Base-by-base conservation (phyloP, 768 basidiomycete species). In the Mycena chlorophos region DNA sequence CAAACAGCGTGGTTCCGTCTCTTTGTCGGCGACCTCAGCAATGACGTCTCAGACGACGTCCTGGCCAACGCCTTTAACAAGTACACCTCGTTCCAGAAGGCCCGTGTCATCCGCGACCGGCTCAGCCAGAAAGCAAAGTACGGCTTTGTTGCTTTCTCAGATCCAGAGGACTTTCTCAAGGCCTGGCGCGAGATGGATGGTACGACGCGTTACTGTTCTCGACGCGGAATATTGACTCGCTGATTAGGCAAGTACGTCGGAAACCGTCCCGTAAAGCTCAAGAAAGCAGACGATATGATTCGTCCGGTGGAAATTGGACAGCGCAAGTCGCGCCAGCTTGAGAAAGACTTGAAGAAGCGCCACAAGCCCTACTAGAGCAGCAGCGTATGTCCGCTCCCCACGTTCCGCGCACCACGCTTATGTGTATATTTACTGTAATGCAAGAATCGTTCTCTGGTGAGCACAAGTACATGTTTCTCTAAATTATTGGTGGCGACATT, bases 151-250 rank as follows among this genome's bases (percentile, higher is more conserved):
- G 93, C 93, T 1, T 99, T 98, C 72, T 92, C 91, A 40, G 97
- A 98, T 67, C 97, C 97, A 0, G 97, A 99, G 73, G 97, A 99
- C 69, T 98, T 98, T 71, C 70, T 99, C 54, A 95, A 86, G 68
- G 96, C 96, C 17, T 99, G 96, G 96, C 98, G 98, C 69, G 95
- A 98, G 71, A 98, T 97, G 95, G 94, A 98, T 71, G 96, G 95
- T 91, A 20, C 13, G 40, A 22, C 40, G 13, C 22, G 14, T 22
- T 6, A 8, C 63, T 30, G 89, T 69, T 1, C 39, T 37, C 3
- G 49, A 28, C 26, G 40, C 12, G 1, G 50, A 26, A 17, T 30
- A 29, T 27, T 27, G 51, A 28, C 53, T 2, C 25, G 49, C 16
- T 63, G 31, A 65, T 47, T 29, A 74, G 95, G 95, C 60, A 98